Base-by-base conservation (phyloP, 495 filamentous ascomycete genomes). In the Thozetella sp. region DNA sequence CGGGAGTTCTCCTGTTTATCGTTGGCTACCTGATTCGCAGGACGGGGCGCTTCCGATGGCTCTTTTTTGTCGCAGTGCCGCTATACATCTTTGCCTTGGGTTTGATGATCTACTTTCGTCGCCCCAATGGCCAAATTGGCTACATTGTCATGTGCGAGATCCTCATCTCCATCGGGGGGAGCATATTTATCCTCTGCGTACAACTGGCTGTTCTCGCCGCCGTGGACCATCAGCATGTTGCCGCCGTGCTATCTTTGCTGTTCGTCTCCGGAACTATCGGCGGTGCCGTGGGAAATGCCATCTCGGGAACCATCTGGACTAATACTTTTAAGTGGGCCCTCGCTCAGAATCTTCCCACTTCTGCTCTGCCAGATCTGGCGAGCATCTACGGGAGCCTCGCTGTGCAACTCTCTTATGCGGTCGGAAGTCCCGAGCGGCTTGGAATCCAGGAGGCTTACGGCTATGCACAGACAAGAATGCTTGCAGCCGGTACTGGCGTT, bases 61-160 rank as follows among this genome's bases (percentile, higher is more conserved):
- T 76, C 9, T 57, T 76, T 17, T 85, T 71, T 72, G 82, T 88
- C 65, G 87, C 73, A 11, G 69, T 90, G 0, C 88, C 88, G 0
- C 69, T 91, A 19, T 78, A 82, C 61, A 77, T 89, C 34, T 79
- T 92, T 1, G 70, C 11, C n/a, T n/a, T 48, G 10, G 43, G 43
- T 9, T n/a, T 48, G 11, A 48, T 48, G 43, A 48, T 48, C 62
- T 75, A 88, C 56, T 90, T 90, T 79, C 84, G 88, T 20, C 66
- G 75, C 45, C 67, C 74, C 2, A 73, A 80, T 22, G 66, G 69
- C 9, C 60, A 75, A 43, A 81, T 89, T 52, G 81, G 80, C 25
- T 87, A 84, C 65, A 64, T 89, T 9, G 72, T 91, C 71, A 89
- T 90, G 84, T 86, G 82, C 61, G 87, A 91, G 69, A 88, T 91